phyloP scores from a whole-genome alignment of 495 filamentous ascomycete genomes.

The Chaetomium fimeti region DNA sequence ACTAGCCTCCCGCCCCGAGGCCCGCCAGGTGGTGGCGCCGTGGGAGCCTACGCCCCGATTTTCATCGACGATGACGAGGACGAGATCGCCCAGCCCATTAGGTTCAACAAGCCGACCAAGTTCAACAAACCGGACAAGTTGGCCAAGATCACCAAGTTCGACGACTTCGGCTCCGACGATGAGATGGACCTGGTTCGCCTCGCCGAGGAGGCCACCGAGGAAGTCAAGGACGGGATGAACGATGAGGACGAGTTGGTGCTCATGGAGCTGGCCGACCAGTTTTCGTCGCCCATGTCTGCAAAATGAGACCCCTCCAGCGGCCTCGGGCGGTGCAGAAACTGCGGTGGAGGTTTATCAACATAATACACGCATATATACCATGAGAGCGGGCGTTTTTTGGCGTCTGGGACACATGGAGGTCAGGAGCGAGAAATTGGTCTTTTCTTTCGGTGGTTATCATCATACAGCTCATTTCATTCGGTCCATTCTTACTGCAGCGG shows the following conservation, averaged over 20 bases:
- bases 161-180: constrained; percentile 4
- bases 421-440: neutral
- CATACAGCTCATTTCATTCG: neutral
- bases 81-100: neutral
- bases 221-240: neutral
- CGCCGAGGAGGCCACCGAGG: constrained; percentile 1
- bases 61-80: neutral
- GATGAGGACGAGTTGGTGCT: constrained; percentile 2
- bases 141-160: neutral
- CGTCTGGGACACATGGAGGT: neutral
- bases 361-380: neutral
- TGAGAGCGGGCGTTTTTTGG: neutral
- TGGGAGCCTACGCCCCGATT: neutral
- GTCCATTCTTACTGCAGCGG: neutral
- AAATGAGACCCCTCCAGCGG: neutral
- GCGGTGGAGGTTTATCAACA: neutral
- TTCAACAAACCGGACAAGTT: neutral
- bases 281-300: neutral
- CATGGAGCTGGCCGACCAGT: constrained; percentile 3
- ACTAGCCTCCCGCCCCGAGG: neutral
- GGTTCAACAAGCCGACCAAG: neutral
- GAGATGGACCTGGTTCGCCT: neutral
- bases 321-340: neutral
- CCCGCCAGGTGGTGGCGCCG: neutral
- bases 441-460: neutral